Evolutionary conservation across 768 basidiomycete genomes (phyloP).

Genomic region (Lactifluus echinatus): DNA sequence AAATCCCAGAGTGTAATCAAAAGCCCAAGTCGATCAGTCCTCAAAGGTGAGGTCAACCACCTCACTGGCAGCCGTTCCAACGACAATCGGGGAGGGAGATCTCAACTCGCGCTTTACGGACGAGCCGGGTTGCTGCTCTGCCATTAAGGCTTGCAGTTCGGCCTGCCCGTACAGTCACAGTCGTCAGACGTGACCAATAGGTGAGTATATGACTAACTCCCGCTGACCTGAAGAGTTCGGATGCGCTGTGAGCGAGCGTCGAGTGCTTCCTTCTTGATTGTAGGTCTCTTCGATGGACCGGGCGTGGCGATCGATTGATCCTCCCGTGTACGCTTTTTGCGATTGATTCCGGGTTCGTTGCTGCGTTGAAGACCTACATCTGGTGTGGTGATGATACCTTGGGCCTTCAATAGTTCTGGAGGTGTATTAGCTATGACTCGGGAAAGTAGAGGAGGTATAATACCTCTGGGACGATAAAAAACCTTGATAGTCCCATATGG

Average conservation of each 20-base stretch:
- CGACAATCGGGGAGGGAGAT: not conserved
- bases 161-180: not conserved
- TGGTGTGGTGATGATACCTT: slow-evolving; percentile 1
- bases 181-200: not conserved
- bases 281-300: not conserved
- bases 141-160: not conserved
- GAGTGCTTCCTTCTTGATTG: not conserved
- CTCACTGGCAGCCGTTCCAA: not conserved
- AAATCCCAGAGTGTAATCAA: not conserved
- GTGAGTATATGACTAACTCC: no score
- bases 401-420: slow-evolving; percentile 7
- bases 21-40: not conserved
- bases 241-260: slow-evolving; percentile 1
- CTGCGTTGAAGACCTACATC: not conserved
- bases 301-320: not conserved
- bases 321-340: slow-evolving; percentile 5
- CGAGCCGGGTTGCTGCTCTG: not conserved
- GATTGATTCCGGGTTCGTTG: not conserved
- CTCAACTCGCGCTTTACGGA: slow-evolving; percentile 3
- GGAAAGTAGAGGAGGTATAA: not conserved
- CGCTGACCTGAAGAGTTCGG: slow-evolving; percentile 6
- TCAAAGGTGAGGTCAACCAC: slow-evolving; percentile 11
- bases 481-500: slow-evolving; percentile 3
- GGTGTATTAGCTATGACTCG: not conserved
- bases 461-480: slow-evolving; percentile 15